Evolutionary conservation across 768 basidiomycete genomes (phyloP), one percentile per base, ranked within the genome.

Genomic region (Suillus placidus): DNA sequence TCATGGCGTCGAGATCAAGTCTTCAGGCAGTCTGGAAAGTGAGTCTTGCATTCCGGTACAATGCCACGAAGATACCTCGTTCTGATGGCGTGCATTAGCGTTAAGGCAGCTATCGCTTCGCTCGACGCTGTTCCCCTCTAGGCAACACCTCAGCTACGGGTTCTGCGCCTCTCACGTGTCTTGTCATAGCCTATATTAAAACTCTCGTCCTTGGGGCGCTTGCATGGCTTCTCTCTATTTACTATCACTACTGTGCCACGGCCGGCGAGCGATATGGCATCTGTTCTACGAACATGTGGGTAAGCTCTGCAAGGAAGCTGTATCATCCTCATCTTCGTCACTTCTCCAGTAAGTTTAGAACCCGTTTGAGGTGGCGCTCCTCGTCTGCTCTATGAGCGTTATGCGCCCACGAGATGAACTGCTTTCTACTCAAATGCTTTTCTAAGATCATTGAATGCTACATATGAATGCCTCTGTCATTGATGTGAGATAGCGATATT

Each of bases 11-110:
- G 40, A 12, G 40, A 42, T 38, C 38, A 18, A 30, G 9, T 30
- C 3, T 32, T 60, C 40, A 7, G 40, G 18, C 40, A 55, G 34
- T 55, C 6, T 35, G 20, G 32, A 55, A 35, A 35, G 20, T 13
- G 20, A 13, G 20, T 20, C 32, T 6, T 20, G 10, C 40, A 60
- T 30, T 16, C 18, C 10, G 10, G 10, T 60, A 40, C 42, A 60
- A 13, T 26, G 23, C 58, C 58, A 40, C 16, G 57, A 42, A 60
- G 57, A 18, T 30, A 12, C 57, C 57, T 60, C 57, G 10, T 40
- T 40, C 18, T 30, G 18, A 30, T 60, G 57, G 9, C 23, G 37
- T 42, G 57, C 34, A 20, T 20, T 60, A 30, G 18, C 57, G 26
- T 23, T 20, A 60, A 40, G 58, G 42, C 58, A n/a, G 26, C 6